Percentiles rank a stretch among this genome's conserved stretches.
phyloP scores from a whole-genome alignment of 164 flowering plant species.

The Kingdonia uniflora region DNA sequence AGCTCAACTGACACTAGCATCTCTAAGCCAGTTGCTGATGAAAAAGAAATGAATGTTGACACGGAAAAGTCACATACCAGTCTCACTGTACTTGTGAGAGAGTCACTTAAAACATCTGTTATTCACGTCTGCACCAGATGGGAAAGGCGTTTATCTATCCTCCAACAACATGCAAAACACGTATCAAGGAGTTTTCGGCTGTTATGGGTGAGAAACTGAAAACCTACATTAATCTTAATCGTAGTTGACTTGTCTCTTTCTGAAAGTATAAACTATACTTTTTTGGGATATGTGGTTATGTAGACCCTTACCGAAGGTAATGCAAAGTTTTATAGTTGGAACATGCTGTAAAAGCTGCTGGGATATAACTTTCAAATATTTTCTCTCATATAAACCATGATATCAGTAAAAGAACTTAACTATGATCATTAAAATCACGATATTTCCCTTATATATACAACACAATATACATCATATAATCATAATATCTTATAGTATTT shows the following conservation, averaged over 20 bases:
- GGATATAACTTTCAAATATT: too few relatives aligned
- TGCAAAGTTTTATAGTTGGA: too few relatives aligned
- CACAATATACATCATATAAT: too few relatives aligned
- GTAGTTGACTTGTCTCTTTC: background rate
- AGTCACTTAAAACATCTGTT: constrained; percentile 49
- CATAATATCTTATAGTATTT: too few relatives aligned
- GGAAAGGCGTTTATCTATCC: constrained; percentile 47
- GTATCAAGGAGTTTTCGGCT: constrained; percentile 31
- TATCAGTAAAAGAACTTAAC: too few relatives aligned
- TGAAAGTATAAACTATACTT: background rate
- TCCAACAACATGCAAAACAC: constrained; percentile 35
- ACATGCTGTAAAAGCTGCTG: too few relatives aligned
- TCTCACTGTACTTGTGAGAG: constrained; percentile 41
- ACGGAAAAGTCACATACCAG: constrained; percentile 30
- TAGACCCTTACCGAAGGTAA: too few relatives aligned
- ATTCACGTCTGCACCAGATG: constrained; percentile 53
- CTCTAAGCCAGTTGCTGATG: constrained; percentile 26
- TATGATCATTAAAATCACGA: too few relatives aligned
- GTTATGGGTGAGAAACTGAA: constrained; percentile 49
- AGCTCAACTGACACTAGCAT: constrained; percentile 21
- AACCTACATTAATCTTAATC: background rate
- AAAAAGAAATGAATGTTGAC: constrained; percentile 22
- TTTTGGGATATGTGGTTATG: too few relatives aligned
- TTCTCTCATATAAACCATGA: too few relatives aligned
- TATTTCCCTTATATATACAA: too few relatives aligned